Percentiles rank a stretch among this genome's conserved stretches.
These are phyloP conservation scores for Neoascochyta sp. DNA, from an alignment of 2,329 filamentous ascomycete species.

Conservation along the genomic window DNA sequence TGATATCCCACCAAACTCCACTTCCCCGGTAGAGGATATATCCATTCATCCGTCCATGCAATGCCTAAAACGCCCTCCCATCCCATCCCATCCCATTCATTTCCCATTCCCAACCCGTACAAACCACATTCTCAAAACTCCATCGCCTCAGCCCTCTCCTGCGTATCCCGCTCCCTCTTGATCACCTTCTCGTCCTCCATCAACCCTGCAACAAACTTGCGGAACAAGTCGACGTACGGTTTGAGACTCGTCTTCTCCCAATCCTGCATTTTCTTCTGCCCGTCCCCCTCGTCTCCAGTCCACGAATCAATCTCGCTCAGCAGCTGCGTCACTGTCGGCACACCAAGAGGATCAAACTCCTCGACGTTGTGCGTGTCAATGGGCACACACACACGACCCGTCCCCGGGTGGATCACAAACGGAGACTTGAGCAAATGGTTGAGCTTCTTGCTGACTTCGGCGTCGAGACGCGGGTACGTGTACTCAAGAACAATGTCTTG, in stretches of 20 bases:
- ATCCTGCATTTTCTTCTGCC: conserved; percentile 60
- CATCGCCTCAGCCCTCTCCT: conserved; percentile 56
- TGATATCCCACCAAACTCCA: neutral
- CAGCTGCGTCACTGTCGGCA: conserved; percentile 84
- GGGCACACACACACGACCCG: conserved; percentile 89
- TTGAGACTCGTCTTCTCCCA: conserved; percentile 97
- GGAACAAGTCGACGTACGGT: conserved; percentile 88
- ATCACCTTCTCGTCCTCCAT: conserved; percentile 66
- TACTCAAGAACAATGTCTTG: conserved; percentile 97
- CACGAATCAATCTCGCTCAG: conserved; percentile 84
- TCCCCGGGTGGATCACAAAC: conserved; percentile 94
- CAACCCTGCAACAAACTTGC: conserved; percentile 71
- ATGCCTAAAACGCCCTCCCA: neutral
- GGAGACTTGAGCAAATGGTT: conserved; percentile 97
- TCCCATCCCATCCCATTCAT: neutral
- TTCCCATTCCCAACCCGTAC: neutral
- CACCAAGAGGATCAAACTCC: conserved; percentile 77
- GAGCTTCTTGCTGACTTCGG: conserved; percentile 94
- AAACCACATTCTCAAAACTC: conserved; percentile 52
- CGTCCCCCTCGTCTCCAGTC: conserved; percentile 51
- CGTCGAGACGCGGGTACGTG: conserved; percentile 94
- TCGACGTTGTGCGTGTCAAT: conserved; percentile 74
- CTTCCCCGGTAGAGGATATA: no score
- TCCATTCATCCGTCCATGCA: neutral
- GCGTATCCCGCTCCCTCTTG: conserved; percentile 58